Evolutionary conservation across 202 grass and related monocot species (phyloP), one percentile per base, ranked within the genome.

Genomic region (Panicum hallii): DNA sequence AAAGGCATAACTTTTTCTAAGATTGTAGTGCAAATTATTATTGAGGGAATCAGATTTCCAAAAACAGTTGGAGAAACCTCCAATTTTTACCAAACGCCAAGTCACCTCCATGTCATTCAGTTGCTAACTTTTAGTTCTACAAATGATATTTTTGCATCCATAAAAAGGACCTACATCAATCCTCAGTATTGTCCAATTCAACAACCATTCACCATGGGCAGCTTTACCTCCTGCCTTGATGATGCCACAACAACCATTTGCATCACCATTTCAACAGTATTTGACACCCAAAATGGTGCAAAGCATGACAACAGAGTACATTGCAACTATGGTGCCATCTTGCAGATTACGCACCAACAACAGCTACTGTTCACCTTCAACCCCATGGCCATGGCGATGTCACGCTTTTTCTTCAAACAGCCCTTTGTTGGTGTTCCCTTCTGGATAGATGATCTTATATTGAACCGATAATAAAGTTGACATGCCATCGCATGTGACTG

Each of bases 401-500:
- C 54, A 0, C 54, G 38, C 2, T 11, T 42, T 9, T 15, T 58
- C 36, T 57, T 57, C 19, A 34, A 42, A 2, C 50, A 75, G 2
- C 50, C 52, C 5, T 75, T 75, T 15, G 17, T 41, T 38, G 52
- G 50, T 7, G 11, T 11, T 58, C 5, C 19, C 4, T 75, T 75
- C 19, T 75, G 58, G 52, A 42, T 75, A 58, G 50, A 75, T 42
- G 11, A 23, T 6, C 10, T 12, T 75, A 17, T 40, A 34, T 15
- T 42, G 34, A 44, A 40, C 5, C 0, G 14, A n/a, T 75, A 57
- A 75, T 41, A 57, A 75, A 20, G 19, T n/a, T 41, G 17, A 58
- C 52, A 75, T 75, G 72, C 52, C 19, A 75, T 75, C 72, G 52
- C 72, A 41, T 75, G 52, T 43, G 52, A 75, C 36, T 57, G 10